Conservation (phyloP, 805 yeast genomes). For the Cyberlindnera maritima region DNA sequence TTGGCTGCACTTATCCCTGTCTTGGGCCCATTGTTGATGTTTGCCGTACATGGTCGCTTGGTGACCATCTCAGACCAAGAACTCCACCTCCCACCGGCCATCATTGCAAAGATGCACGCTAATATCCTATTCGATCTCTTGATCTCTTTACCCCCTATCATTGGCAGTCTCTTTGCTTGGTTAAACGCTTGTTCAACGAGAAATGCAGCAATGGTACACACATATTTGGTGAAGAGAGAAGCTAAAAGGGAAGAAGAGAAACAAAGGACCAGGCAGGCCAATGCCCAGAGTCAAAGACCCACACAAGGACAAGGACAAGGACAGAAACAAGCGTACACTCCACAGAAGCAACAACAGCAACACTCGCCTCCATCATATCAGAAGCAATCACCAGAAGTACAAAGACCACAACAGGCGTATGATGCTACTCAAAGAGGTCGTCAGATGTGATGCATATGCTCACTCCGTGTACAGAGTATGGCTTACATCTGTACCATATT, state of each 20-base stretch:
- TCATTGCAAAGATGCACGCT: conserved; percentile 69
- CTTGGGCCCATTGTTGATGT: conserved; percentile 84
- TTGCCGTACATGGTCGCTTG: conserved; percentile 69
- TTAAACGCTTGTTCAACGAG: conserved; percentile 83
- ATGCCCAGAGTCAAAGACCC: background rate
- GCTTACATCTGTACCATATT: too few species aligned
- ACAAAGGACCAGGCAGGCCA: background rate
- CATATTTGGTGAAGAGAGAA: conserved; percentile 21
- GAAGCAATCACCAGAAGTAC: background rate
- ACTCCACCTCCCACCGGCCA: conserved; percentile 53
- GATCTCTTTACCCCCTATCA: conserved; percentile 73
- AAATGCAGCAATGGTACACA: conserved; percentile 80
- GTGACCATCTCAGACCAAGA: conserved; percentile 56
- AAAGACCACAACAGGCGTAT: conserved; percentile 7
- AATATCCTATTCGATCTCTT: conserved; percentile 73
- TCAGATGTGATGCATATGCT: conserved; percentile 4
- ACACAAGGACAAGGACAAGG: background rate
- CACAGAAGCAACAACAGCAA: background rate
- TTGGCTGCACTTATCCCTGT: conserved; percentile 69
- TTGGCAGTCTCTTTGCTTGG: conserved; percentile 81
- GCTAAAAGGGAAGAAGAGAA: conserved; percentile 7
- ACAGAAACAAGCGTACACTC: background rate
- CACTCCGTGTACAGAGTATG: too few species aligned
- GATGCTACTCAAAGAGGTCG: conserved; percentile 9
- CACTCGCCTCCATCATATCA: background rate